Base-by-base conservation (phyloP, 129 eudicot species). In the Mikania micrantha region DNA sequence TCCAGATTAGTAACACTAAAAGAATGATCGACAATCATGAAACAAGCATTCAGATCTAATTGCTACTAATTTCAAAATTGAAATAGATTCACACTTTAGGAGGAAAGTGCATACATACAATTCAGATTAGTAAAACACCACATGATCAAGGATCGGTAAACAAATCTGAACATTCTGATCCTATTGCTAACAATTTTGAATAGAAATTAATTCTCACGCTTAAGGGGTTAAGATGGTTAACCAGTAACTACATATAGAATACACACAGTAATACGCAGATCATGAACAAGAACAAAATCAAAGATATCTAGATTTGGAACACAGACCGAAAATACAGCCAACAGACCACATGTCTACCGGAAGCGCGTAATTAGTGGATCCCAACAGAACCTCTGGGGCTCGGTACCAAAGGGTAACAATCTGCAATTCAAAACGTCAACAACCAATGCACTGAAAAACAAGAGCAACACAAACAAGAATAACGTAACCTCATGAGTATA, bases 311-410 rank as follows among this genome's bases (percentile, higher is more conserved):
- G 15, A 58, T 15, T 38, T 11, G 15, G 1, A 27, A 15, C 16
- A 36, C 41, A 50, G 38, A 89, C 96, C 96, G 7, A 88, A 85
- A 25, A 92, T 92, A 47, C 96, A 92, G 17, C 98, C 98, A 20
- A 92, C 96, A 59, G 98, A 92, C 98, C 98, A 92, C 94, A 88
- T 92, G 35, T 92, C 98, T 69, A 92, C 98, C 1, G 82, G 95
- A 39, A 88, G 78, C 0, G 98, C 88, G 82, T 86, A 92, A 54
- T 86, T 85, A 24, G 89, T 69, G 11, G 91, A 63, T 63, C 98
- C 98, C 66, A 92, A 62, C 44, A 88, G 48, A 29, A 93, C 96
- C 84, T 88, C 99, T 0, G 99, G 99, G 1, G 99, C 96, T 60
- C 99, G 67, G 70, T 93, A 93, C 99, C 98, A 93, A 13, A 93